Evolutionary conservation across 1,284 basidiomycete species (phyloP), one percentile per base, ranked within the genome.

Genomic region (Lentinula novae-zelandiae): DNA sequence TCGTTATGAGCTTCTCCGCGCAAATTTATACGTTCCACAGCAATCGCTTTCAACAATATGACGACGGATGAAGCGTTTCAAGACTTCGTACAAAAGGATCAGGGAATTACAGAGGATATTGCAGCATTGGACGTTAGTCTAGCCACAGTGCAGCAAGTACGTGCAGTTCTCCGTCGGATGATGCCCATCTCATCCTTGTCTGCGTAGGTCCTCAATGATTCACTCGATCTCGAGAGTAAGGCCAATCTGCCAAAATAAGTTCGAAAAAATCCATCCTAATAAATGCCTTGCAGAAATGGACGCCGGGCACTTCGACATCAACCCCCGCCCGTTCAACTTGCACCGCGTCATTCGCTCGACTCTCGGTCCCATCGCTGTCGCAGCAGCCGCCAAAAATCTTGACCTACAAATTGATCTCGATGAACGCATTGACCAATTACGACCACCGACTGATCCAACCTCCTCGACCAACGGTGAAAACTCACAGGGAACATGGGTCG

Each of bases 311-410:
- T 78, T 79, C 61, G 74, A 76, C 39, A 72, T 70, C 38, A 69
- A 73, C 12, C 68, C 69, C 5, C 67, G 75, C 65, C 80, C 81
- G 0, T 82, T 82, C 70, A 74, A 78, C 20, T 75, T 84, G 53
- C 81, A 83, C 67, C 75, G 76, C 57, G 75, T 78, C 31, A 78
- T 84, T 57, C 75, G 76, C 36, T 72, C 78, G 9, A 78, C 82
- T 48, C 73, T 82, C 5, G 72, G 78, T 9, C 77, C 77, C 13
- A 60, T 67, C 1, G 75, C 82, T 55, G 73, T 76, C 4, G 70
- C 78, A 40, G 79, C 79, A 48, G 75, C 77, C 0, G 72, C 76
- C 27, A 73, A 76, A 12, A 76, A 76, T 4, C 74, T 83, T 20
- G 66, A 71, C 3, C 72, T 84, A 17, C 66, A 74, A 5, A 72